Percentiles rank a stretch among this genome's conserved stretches.
Conservation (phyloP, 1,284 basidiomycete species). For the Baeospora myosura region DNA sequence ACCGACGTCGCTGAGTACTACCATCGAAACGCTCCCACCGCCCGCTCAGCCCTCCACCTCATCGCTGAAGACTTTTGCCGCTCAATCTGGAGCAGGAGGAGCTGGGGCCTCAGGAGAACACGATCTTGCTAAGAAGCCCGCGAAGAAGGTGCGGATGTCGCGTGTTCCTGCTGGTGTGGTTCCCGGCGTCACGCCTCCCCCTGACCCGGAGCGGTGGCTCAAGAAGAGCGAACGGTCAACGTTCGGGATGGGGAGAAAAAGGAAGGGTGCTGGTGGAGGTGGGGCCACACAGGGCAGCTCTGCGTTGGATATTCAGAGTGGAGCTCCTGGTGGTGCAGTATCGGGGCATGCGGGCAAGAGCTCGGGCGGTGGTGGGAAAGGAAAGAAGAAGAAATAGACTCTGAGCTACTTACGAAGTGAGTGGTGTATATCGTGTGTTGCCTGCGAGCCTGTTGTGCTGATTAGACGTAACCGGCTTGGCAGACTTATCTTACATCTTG, state of each 20-base stretch:
- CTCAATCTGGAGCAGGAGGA: constrained; percentile 15
- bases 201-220: constrained; percentile 76
- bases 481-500: too few relatives aligned
- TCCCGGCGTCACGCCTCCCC: constrained; percentile 67
- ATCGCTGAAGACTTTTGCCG: constrained; percentile 9
- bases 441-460: too few relatives aligned
- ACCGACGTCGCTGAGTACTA: constrained; percentile 39
- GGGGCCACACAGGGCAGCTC: constrained; percentile 10
- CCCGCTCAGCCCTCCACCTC: constrained; percentile 35
- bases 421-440: too few relatives aligned
- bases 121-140: constrained; percentile 16
- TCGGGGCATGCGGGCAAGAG: background rate
- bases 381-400: constrained; percentile 11
- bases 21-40: constrained; percentile 56
- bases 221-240: constrained; percentile 24
- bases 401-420: too few relatives aligned
- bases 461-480: too few relatives aligned
- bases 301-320: background rate
- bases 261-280: constrained; percentile 18
- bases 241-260: constrained; percentile 6
- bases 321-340: background rate
- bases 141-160: constrained; percentile 53
- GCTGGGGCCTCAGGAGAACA: constrained; percentile 18
- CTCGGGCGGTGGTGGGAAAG: constrained; percentile 2
- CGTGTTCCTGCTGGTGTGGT: constrained; percentile 66